Evolutionary conservation across 176 grass and related monocot species (phyloP), one percentile per base, ranked within the genome.

Genomic region (Paspalum vaginatum): DNA sequence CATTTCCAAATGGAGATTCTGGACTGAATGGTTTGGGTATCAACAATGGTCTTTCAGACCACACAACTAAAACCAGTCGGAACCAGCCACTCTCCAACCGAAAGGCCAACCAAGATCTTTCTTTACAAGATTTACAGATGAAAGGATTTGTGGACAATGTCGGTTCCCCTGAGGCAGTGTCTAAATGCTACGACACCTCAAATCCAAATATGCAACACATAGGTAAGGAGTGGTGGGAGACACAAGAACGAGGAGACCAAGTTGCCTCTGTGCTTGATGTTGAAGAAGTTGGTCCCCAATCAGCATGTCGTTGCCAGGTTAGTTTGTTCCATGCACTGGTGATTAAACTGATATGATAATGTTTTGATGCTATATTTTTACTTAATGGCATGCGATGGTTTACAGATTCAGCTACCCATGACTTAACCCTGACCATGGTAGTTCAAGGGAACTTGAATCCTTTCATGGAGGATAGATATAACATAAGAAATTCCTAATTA

Each of bases 191-290:
- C 84, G 62, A 68, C 16, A 56, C 52, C 39, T 52, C 72, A 80
- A 76, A 75, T 49, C 75, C 70, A 83, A 69, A 81, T 65, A 45
- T 77, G 49, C 66, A 80, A 50, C 62, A 84, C 51, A 48, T 50
- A 27, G 61, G 85, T 82, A 74, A 85, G 21, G 89, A 95, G 42
- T 92, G 93, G 93, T 95, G 93, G 93, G 93, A 90, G 22, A 77
- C 81, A 75, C 87, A 97, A 41, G 90, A 97, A 39, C 54, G 88
- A 77, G 90, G 72, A n/a, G 65, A 66, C 46, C 93, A 88, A 79
- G 87, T 92, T 38, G 68, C 60, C 14, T 92, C 87, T 74, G 75
- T 65, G 65, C 68, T 82, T 82, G 90, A 97, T 53, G 74, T 81
- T 68, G 83, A 88, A 82, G 85, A 93, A 84, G 93, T 93, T 89